Base-by-base conservation (phyloP, 1,284 basidiomycete species). In the Rhizoctonia solani region DNA sequence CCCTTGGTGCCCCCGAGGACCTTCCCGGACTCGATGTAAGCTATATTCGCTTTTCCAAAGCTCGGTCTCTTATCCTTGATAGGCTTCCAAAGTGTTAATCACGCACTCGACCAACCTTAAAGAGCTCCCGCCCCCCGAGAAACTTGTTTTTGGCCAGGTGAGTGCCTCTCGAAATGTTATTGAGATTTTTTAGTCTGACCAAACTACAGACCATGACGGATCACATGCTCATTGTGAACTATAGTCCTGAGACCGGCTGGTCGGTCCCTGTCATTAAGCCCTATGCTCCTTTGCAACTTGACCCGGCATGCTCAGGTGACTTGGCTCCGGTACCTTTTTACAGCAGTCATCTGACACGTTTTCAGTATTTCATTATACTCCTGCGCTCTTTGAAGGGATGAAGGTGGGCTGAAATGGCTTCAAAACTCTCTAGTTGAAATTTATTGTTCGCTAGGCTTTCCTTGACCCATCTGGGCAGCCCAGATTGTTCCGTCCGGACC, bases 381-480 rank as follows among this genome's bases (percentile, higher is more conserved):
- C 87, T 1, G 90, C 85, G 69, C 79, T 92, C 3, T 95, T 94
- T 70, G 93, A 95, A 75, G 93, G 93, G 1, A 90, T 95, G 88
- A 95, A 96, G 82, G 86, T 83, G 29, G 25, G 11, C 32, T 53
- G 1, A 32, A 29, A 47, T 19, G 11, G 19, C n/a, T n/a, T n/a
- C n/a, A n/a, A n/a, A n/a, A n/a, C n/a, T n/a, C n/a, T n/a, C n/a
- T n/a, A n/a, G n/a, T n/a, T n/a, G n/a, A n/a, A n/a, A n/a, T n/a
- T n/a, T n/a, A n/a, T n/a, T n/a, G n/a, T n/a, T n/a, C n/a, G n/a
- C n/a, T 47, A 88, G 86, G 93, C 92, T 1, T 93, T 92, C 79
- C 77, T 84, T 4, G 88, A 84, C 65, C 85, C 81, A 14, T 83
- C 85, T 73, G 90, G 81, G 58, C 82, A 79, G 71, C 81, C 85